Conservation (phyloP, 2,329 filamentous ascomycete species). For the Fusarium sp. region DNA sequence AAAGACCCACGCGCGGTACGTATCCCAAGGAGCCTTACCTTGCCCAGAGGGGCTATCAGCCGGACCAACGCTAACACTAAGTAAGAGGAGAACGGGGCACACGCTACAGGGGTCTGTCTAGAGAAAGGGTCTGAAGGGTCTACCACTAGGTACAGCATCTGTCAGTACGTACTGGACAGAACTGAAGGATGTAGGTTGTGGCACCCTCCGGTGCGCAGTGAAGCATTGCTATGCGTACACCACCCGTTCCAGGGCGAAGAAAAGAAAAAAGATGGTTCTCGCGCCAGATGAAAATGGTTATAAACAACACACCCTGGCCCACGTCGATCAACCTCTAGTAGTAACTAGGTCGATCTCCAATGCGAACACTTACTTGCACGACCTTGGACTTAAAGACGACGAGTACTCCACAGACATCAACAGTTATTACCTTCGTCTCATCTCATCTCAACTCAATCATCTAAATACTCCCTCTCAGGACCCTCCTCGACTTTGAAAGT, state of each 20-base stretch:
- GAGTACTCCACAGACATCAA: constrained; percentile 41
- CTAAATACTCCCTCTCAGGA: constrained; percentile 37
- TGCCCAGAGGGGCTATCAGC: constrained; percentile 14
- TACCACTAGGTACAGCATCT: not conserved
- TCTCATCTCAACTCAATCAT: constrained; percentile 29
- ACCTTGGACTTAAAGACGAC: constrained; percentile 34
- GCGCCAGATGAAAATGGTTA: constrained; percentile 35
- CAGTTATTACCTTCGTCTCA: constrained; percentile 32
- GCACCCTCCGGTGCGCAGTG: not conserved
- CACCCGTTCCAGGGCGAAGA: constrained; percentile 12
- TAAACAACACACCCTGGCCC: constrained; percentile 39
- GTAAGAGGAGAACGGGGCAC: not conserved
- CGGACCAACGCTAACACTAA: constrained; percentile 21
- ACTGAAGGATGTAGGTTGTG: not conserved
- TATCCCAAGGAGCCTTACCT: constrained; percentile 11
- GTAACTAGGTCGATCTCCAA: constrained; percentile 44
- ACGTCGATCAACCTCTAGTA: constrained; percentile 43
- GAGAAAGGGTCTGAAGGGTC: constrained; percentile 21
- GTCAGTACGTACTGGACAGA: not conserved
- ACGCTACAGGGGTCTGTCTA: constrained; percentile 13
- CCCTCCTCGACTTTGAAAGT: constrained; percentile 16
- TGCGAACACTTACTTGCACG: constrained; percentile 46
- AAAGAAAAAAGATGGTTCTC: constrained; percentile 24
- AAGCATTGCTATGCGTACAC: constrained; percentile 14
- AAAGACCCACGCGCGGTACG: constrained; percentile 16